phyloP scores from a whole-genome alignment of 2,329 filamentous ascomycete genomes.

The Botryotinia convoluta region DNA sequence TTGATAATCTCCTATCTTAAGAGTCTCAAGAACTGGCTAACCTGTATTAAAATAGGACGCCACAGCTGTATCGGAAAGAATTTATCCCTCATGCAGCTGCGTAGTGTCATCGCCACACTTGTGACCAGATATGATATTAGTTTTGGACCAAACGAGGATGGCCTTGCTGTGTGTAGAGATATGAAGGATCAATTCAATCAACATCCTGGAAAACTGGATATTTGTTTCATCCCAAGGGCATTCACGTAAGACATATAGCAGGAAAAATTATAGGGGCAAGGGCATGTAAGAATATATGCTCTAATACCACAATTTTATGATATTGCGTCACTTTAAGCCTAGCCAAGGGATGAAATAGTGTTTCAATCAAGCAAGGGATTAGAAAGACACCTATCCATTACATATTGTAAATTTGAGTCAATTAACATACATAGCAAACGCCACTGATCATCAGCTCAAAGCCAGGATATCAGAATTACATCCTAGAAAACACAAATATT shows the following conservation, averaged over 20 bases:
- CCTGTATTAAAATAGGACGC: background rate
- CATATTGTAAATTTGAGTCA: no score
- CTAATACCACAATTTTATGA: background rate
- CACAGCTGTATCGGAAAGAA: constrained; percentile 35
- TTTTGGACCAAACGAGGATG: background rate
- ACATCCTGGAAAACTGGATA: background rate
- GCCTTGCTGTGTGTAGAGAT: background rate
- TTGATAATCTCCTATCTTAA: constrained; percentile 3
- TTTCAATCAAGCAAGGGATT: no score
- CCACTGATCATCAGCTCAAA: no score
- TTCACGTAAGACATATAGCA: background rate
- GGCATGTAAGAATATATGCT: background rate
- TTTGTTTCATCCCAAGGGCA: background rate
- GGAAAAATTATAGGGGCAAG: background rate
- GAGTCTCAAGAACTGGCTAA: background rate
- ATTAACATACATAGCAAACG: no score
- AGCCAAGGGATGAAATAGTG: background rate
- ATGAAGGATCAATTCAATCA: background rate
- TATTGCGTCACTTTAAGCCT: background rate
- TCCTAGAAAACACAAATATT: no score
- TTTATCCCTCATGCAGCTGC: constrained; percentile 37
- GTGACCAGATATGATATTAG: background rate
- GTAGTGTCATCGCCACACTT: constrained; percentile 28
- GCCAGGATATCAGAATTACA: no score
- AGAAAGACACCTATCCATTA: no score